Percentiles rank a stretch among this genome's conserved stretches.
phyloP scores from a whole-genome alignment of 495 filamentous ascomycete species.

The Annulohypoxylon nitens region DNA sequence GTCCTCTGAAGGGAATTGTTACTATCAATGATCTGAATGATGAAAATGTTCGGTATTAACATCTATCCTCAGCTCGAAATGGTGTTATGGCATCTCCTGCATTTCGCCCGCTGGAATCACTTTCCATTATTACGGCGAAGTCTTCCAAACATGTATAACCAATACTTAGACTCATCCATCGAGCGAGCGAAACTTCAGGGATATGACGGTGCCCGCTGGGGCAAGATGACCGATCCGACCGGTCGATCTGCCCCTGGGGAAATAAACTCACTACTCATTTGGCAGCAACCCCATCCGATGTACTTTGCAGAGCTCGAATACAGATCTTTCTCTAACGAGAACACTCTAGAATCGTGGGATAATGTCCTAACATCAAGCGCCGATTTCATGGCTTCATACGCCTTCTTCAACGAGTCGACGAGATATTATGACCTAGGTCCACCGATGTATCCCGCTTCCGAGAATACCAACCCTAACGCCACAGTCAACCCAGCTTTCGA shows the following conservation, averaged over 20 bases:
- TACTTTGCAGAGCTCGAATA: constrained; percentile 68
- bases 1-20: background rate
- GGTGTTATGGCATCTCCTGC: constrained; percentile 66
- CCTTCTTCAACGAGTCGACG: constrained; percentile 61
- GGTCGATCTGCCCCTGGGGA: constrained; percentile 68
- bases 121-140: constrained; percentile 60
- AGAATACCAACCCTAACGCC: constrained; percentile 64
- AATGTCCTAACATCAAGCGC: constrained; percentile 58
- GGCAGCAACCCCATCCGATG: constrained; percentile 69
- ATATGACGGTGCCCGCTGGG: constrained; percentile 67
- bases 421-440: constrained; percentile 64
- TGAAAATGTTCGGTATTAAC: background rate
- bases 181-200: constrained; percentile 63
- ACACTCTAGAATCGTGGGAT: constrained; percentile 62
- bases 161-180: constrained; percentile 61
- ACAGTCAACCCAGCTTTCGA: constrained; percentile 67
- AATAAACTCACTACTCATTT: constrained; percentile 67
- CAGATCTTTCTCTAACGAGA: constrained; percentile 53
- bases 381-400: constrained; percentile 66
- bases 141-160: constrained; percentile 61
- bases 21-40: background rate
- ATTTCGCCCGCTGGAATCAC: constrained; percentile 67
- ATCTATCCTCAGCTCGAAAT: constrained; percentile 58
- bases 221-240: constrained; percentile 71
- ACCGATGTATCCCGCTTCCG: constrained; percentile 66